Evolutionary conservation across 179 eudicot genomes (phyloP).

Genomic region (Spinacia oleracea): DNA sequence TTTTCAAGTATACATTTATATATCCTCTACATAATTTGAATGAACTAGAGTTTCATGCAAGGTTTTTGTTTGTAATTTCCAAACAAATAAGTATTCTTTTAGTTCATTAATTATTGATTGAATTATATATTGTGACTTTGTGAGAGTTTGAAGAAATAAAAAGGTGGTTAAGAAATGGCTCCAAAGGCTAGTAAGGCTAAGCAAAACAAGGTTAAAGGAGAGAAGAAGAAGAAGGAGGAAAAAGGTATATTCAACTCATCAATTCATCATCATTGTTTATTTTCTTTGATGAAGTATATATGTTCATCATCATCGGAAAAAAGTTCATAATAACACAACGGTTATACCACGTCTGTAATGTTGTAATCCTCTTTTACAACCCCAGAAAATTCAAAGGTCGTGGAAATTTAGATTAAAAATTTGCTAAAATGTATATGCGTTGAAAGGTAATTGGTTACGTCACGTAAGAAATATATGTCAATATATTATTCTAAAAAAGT

Average conservation of each 20-base stretch:
- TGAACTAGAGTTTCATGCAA: neutral
- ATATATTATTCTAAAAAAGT: too few species aligned
- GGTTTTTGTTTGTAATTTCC: neutral
- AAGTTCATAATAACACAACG: too few species aligned
- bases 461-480: too few species aligned
- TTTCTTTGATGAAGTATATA: too few species aligned
- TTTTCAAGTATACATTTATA: neutral
- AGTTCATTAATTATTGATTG: neutral
- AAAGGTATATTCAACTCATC: conserved; percentile 47
- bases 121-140: too few species aligned
- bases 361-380: too few species aligned
- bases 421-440: too few species aligned
- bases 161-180: conserved; percentile 49
- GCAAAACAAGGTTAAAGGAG: conserved; percentile 88
- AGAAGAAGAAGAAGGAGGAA: conserved; percentile 96
- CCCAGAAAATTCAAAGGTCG: neutral
- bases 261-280: neutral
- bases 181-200: conserved; percentile 79
- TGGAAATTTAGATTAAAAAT: neutral
- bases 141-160: neutral
- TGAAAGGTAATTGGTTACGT: too few species aligned
- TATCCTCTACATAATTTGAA: neutral
- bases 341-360: too few species aligned
- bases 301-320: too few species aligned
- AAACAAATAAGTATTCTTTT: too few species aligned